phyloP scores from a whole-genome alignment of 2,329 filamentous ascomycete genomes.

The Colletotrichum eremochloae region DNA sequence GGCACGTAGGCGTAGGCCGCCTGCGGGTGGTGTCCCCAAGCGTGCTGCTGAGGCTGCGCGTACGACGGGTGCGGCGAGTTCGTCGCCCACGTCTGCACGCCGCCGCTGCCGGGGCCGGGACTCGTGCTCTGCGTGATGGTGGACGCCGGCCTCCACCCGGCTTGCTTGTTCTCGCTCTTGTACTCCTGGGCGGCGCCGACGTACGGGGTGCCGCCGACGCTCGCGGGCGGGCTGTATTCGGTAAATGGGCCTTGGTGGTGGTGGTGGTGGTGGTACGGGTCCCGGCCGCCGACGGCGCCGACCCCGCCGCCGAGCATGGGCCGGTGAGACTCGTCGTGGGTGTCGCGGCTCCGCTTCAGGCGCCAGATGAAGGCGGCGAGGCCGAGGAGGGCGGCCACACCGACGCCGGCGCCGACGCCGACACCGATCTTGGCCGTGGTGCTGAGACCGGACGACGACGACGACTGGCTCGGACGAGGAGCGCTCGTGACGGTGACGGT shows the following conservation, averaged over 20 bases:
- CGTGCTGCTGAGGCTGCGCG: conserved; percentile 25
- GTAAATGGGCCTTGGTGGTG: neutral
- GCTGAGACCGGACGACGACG: conserved; percentile 47
- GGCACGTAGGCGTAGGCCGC: conserved; percentile 13
- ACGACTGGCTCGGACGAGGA: neutral
- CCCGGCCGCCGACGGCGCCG: conserved; percentile 15
- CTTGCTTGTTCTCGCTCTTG: conserved; percentile 19
- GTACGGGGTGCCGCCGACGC: conserved; percentile 10
- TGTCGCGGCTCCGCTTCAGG: conserved; percentile 30
- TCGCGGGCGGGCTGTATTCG: conserved; percentile 23
- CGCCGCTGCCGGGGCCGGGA: conserved; percentile 25
- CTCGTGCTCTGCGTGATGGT: conserved; percentile 11
- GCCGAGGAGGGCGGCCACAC: conserved; percentile 42
- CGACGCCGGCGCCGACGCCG: conserved; percentile 53
- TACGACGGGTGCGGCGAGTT: conserved; percentile 25
- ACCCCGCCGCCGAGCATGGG: conserved; percentile 40
- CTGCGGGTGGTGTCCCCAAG: conserved; percentile 36
- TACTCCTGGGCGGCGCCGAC: conserved; percentile 7
- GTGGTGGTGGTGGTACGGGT: conserved; percentile 12
- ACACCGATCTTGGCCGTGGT: conserved; percentile 56
- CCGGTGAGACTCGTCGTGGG: conserved; percentile 37
- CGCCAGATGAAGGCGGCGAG: conserved; percentile 35
- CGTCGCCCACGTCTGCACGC: conserved; percentile 34
- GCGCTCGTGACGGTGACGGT: conserved; percentile 34
- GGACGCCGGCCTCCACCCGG: conserved; percentile 22